Base-by-base conservation (phyloP, 1,284 basidiomycete genomes). In the Heterobasidion annosum region DNA sequence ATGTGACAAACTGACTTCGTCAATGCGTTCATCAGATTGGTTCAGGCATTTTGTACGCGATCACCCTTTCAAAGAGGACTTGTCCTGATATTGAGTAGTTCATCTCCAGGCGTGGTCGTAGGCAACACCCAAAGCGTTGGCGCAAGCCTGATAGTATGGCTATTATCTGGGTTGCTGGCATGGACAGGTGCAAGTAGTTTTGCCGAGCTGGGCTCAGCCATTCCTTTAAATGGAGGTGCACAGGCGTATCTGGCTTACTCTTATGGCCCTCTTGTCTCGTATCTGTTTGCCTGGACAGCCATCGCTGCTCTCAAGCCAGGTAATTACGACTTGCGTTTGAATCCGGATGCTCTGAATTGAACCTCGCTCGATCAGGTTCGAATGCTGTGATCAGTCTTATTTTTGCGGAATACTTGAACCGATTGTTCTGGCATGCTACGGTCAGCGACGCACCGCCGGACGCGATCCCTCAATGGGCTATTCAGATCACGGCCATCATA, bases 111-210 rank as follows among this genome's bases (percentile, higher is more conserved):
- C 19, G 84, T 95, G n/a, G 84, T 97, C 1, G 82, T 94, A 34
- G 87, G 88, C 13, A 91, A 93, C 63, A 88, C 89, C 0, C 80
- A 90, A 25, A 92, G 87, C 63, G 85, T 92, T 1, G 91, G 91
- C 8, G 91, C 91, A 34, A 91, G 90, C 72, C 68, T 94, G 32
- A 48, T 77, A 12, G 89, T 94, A 8, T 95, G 92, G 92, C 61
- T 89, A 9, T 71, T 78, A 3, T 85, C 88, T 54, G 93, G 93
- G 3, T 56, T 93, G 10, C 72, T 98, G 10, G 91, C 82, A 2
- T 97, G 94, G 94, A 96, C 94, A 4, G 94, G 94, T 3, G 93
- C 92, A 44, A 92, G 89, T 66, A 92, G 88, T 61, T 95, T 87
- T 66, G 91, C 92, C 8, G 91, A 96, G 70, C 75, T 97, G 53